These are phyloP conservation scores for Cyclostephanos invisitatus DNA, from an alignment of 108 stramenopile genomes.

Conservation along the genomic window DNA sequence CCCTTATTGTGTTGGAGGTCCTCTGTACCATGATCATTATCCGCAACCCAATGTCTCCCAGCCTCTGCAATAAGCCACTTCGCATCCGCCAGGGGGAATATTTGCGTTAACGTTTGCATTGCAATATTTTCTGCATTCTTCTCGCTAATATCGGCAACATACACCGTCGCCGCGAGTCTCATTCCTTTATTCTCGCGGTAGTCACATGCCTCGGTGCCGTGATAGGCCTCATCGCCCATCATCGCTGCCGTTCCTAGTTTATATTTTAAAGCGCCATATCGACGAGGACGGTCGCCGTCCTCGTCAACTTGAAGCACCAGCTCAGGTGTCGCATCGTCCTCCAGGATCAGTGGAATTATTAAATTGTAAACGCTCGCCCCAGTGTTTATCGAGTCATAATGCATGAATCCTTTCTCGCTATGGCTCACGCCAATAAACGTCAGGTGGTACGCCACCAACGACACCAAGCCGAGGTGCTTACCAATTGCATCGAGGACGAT, in stretches of 20 bases:
- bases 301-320: slow-evolving; percentile 39
- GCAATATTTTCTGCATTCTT: slow-evolving; percentile 47
- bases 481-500: slow-evolving; percentile 53
- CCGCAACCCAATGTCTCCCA: slow-evolving; percentile 43
- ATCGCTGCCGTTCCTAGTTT: slow-evolving; percentile 51
- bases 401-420: slow-evolving; percentile 42
- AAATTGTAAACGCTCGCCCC: slow-evolving; percentile 52
- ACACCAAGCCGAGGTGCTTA: slow-evolving; percentile 41
- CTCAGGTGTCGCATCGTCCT: slow-evolving; percentile 45
- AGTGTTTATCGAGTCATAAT: slow-evolving; percentile 33
- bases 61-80: slow-evolving; percentile 38
- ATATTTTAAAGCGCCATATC: slow-evolving; percentile 41
- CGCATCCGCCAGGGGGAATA: slow-evolving; percentile 40
- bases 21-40: slow-evolving; percentile 13
- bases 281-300: background rate
- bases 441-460: slow-evolving; percentile 51
- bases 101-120: slow-evolving; percentile 37
- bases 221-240: slow-evolving; percentile 65
- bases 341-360: slow-evolving; percentile 55
- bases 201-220: slow-evolving; percentile 67
- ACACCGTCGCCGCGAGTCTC: slow-evolving; percentile 63
- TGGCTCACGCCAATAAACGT: slow-evolving; percentile 53
- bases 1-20: slow-evolving; percentile 54
- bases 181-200: slow-evolving; percentile 62
- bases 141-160: slow-evolving; percentile 66